A percentile compares a stretch with the other conserved stretches of the same genome.
phyloP scores from a whole-genome alignment of 2,329 filamentous ascomycete genomes.

The Neocucurbitaria cava region DNA sequence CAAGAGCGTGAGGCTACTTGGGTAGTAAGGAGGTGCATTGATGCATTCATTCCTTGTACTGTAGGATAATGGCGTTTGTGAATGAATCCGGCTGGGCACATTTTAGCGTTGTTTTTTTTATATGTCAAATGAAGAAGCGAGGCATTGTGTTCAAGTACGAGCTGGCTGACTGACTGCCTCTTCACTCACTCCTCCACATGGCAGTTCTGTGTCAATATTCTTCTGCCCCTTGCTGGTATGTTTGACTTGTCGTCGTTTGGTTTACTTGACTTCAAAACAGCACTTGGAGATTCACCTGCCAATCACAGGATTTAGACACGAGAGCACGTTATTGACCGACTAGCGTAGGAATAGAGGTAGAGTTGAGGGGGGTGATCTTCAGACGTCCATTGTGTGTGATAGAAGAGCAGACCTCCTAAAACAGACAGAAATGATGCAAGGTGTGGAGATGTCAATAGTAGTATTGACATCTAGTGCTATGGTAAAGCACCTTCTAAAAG shows the following conservation, averaged over 20 bases:
- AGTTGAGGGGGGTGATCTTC: no score
- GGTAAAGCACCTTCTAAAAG: background rate
- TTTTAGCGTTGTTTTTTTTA: constrained; percentile 13
- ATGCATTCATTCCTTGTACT: constrained; percentile 18
- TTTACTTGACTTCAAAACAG: no score
- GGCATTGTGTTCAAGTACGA: background rate
- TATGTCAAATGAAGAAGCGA: constrained; percentile 9
- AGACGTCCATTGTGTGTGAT: no score
- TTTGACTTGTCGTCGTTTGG: no score
- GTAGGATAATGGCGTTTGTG: constrained; percentile 25
- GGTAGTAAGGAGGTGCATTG: constrained; percentile 1
- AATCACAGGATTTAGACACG: no score
- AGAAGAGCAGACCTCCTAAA: no score
- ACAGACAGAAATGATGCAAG: background rate
- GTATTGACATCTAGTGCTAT: background rate
- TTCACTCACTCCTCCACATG: no score
- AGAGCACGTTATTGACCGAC: no score
- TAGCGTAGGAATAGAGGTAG: no score
- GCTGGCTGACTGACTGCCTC: background rate
- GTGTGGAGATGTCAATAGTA: background rate
- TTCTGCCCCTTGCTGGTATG: no score
- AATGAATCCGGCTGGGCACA: constrained; percentile 6
- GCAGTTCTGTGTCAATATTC: no score
- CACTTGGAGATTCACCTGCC: no score
- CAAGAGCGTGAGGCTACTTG: constrained; percentile 11